phyloP scores from a whole-genome alignment of 1,139 yeast species.

The Eremothecium coryli region DNA sequence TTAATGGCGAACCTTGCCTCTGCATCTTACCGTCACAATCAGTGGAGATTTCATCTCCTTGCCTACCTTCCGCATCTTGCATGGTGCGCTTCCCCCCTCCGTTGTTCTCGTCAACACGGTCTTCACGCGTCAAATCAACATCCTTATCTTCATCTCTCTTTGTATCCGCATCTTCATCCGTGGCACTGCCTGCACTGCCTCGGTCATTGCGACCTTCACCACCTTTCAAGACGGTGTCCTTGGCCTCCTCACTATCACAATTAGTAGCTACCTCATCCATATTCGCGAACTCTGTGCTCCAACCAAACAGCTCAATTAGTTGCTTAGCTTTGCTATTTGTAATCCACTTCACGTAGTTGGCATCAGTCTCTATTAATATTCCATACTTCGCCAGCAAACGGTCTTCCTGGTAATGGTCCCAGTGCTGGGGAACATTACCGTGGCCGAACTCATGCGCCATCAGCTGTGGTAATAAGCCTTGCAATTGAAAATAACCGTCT shows the following conservation, averaged over 20 bases:
- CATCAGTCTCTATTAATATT: conserved; percentile 24
- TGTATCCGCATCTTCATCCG: not conserved
- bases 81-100: conserved; percentile 1
- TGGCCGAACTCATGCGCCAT: conserved; percentile 9
- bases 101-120: not conserved
- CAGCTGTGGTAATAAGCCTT: conserved; percentile 20
- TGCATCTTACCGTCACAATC: too few relatives aligned
- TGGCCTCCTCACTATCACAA: not conserved
- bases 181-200: conserved; percentile 6
- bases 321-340: conserved; percentile 21
- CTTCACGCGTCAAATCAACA: not conserved
- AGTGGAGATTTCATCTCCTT: not conserved
- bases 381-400: conserved; percentile 20
- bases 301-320: conserved; percentile 13
- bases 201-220: not conserved
- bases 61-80: not conserved
- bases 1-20: conserved; percentile 26
- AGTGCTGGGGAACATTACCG: conserved; percentile 8
- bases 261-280: conserved; percentile 7
- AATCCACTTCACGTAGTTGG: conserved; percentile 24
- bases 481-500: conserved; percentile 20
- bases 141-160: not conserved
- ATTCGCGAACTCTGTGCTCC: conserved; percentile 9
- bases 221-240: conserved; percentile 1
- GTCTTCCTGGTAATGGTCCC: conserved; percentile 13